A percentile compares a stretch with the other conserved stretches of the same genome.
Evolutionary conservation across 2,329 filamentous ascomycete species (phyloP).

Genomic region (Apiospora marii): DNA sequence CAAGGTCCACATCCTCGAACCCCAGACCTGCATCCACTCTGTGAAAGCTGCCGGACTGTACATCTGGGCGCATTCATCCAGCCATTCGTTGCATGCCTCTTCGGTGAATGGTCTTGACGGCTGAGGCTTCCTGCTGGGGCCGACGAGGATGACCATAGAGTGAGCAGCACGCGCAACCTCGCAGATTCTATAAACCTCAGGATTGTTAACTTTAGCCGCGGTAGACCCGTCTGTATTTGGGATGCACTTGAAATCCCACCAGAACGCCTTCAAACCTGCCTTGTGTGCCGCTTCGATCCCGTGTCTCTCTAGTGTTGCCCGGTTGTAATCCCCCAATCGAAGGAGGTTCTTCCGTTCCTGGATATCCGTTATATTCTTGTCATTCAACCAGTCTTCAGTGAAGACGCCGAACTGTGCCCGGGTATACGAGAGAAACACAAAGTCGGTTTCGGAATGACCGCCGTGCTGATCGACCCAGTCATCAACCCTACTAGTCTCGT

Average conservation of each 20-base stretch:
- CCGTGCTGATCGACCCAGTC: slow-evolving; percentile 36
- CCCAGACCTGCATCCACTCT: slow-evolving; percentile 45
- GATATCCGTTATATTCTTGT: slow-evolving; percentile 29
- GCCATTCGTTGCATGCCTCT: not conserved
- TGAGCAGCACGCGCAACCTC: slow-evolving; percentile 53
- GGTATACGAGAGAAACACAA: slow-evolving; percentile 52
- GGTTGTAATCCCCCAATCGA: slow-evolving; percentile 33
- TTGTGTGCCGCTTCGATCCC: slow-evolving; percentile 47
- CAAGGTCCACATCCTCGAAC: slow-evolving; percentile 52
- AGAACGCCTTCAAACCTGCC: slow-evolving; percentile 49
- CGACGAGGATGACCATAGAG: slow-evolving; percentile 51
- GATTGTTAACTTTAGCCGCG: slow-evolving; percentile 36
- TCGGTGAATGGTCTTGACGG: slow-evolving; percentile 27
- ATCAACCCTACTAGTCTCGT: slow-evolving; percentile 35
- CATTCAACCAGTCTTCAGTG: slow-evolving; percentile 29
- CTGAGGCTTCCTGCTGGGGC: slow-evolving; percentile 32
- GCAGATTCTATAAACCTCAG: slow-evolving; percentile 51
- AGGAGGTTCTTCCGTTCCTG: slow-evolving; percentile 29
- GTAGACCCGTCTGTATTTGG: slow-evolving; percentile 41
- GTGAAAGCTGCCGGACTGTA: slow-evolving; percentile 44
- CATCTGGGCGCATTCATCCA: not conserved
- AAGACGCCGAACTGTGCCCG: slow-evolving; percentile 46
- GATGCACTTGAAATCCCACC: slow-evolving; percentile 53
- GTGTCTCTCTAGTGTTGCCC: slow-evolving; percentile 43
- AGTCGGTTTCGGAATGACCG: slow-evolving; percentile 38